Evolutionary conservation across 2,329 filamentous ascomycete genomes (phyloP).

Genomic region (Paecilomyces sp.): DNA sequence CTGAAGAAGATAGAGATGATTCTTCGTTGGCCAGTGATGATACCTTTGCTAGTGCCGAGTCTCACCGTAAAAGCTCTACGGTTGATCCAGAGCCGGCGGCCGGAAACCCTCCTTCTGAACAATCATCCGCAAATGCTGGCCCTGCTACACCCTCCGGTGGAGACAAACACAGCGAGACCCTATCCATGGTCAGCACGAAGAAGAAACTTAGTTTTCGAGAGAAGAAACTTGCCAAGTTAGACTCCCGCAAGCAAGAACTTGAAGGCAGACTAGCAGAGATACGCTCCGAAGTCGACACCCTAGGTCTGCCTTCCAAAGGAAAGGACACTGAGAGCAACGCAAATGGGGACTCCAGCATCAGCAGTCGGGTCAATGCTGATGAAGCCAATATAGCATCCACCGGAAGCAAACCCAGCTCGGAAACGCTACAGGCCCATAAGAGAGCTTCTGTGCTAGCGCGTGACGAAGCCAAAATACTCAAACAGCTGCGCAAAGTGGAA

Average conservation of each 20-base stretch:
- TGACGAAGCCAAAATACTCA: constrained; percentile 28
- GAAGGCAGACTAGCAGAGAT: constrained; percentile 30
- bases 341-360: constrained; percentile 3
- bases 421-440: constrained; percentile 21
- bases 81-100: background rate
- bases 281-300: constrained; percentile 25
- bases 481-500: constrained; percentile 36
- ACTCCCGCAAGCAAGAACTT: constrained; percentile 31
- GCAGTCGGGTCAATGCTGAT: background rate
- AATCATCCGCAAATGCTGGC: background rate
- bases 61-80: constrained; percentile 6
- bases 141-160: background rate
- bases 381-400: background rate
- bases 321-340: constrained; percentile 3
- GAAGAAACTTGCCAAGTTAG: constrained; percentile 37
- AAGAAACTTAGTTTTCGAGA: constrained; percentile 29
- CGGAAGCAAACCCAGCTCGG: constrained; percentile 6
- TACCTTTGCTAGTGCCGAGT: constrained; percentile 23
- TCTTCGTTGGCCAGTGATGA: constrained; percentile 15
- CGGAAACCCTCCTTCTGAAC: background rate
- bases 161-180: background rate
- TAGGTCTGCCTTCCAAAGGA: constrained; percentile 10
- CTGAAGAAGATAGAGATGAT: constrained; percentile 9
- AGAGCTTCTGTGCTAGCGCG: constrained; percentile 20
- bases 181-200: constrained; percentile 14